Base-by-base conservation (phyloP, 352 stramenopile species). In the Phytophthora capsici region DNA sequence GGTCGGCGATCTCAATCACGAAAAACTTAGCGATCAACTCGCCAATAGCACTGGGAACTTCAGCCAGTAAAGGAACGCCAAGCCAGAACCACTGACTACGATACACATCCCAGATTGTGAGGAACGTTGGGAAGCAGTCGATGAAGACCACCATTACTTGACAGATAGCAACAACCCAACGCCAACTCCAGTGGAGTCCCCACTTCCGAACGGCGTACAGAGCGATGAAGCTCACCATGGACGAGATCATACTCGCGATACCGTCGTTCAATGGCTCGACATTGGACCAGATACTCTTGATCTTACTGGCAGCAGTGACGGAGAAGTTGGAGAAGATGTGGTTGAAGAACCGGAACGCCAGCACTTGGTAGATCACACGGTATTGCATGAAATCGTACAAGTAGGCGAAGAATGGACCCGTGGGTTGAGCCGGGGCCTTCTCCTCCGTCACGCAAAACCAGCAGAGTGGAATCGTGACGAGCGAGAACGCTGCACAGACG, bases 61-160 rank as follows among this genome's bases (percentile, higher is more conserved):
- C 56, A n/a, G 78, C 69, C 4, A 82, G 40, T 20, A 88, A 37
- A 9, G 76, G 73, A 12, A 82, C 64, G n/a, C 79, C 79, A 3
- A 85, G 47, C 73, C 72, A 88, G 60, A 88, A 84, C 75, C 77
- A 88, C 26, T 88, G 79, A 34, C 63, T 81, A 19, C 78, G 74
- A 10, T 78, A 71, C 0, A 85, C 73, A 32, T 88, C 43, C 77
- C 71, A 89, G 48, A 84, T 81, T 17, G 70, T 86, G 23, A 85
- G 50, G 34, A 87, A 76, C 4, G 71, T 83, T 10, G 71, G 70
- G 16, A 78, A 57, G 3, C 59, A 58, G 45, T 89, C 80, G 32
- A 82, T 70, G 12, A 68, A 32, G 13, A 73, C 70, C 23, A 86
- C 75, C 2, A 48, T 22, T 5, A 84, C 30, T 45, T 83, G 71